phyloP scores from a whole-genome alignment of 257 asterid species.

The Solanum tarijense region DNA sequence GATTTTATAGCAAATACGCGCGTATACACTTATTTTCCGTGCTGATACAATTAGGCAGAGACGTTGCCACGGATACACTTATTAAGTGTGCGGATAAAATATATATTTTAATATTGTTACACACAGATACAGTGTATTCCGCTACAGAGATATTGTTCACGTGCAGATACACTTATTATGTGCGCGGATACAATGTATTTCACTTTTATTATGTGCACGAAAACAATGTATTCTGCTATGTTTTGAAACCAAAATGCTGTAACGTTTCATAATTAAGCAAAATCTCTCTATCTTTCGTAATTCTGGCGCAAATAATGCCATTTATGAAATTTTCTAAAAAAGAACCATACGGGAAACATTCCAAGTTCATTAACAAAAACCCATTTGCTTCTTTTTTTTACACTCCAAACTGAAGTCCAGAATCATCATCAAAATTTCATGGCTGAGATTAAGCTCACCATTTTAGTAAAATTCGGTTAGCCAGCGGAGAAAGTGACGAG shows the following conservation, averaged over 20 bases:
- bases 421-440: neutral
- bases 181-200: neutral
- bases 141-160: neutral
- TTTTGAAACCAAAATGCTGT: neutral
- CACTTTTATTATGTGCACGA: neutral
- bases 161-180: neutral
- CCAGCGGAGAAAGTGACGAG: neutral
- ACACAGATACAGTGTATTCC: neutral
- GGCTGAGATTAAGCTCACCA: neutral
- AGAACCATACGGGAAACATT: neutral
- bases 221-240: neutral
- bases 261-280: neutral
- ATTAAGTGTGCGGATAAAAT: neutral
- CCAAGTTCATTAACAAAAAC: neutral
- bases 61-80: neutral
- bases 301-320: neutral
- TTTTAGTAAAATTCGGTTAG: neutral
- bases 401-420: neutral
- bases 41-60: neutral
- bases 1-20: neutral
- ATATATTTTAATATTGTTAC: neutral
- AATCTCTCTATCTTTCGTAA: neutral
- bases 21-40: neutral
- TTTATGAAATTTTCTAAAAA: neutral
- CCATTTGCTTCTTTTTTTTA: neutral